Conservation (phyloP, 2,329 filamentous ascomycete genomes). For the Aschersonia sp. region DNA sequence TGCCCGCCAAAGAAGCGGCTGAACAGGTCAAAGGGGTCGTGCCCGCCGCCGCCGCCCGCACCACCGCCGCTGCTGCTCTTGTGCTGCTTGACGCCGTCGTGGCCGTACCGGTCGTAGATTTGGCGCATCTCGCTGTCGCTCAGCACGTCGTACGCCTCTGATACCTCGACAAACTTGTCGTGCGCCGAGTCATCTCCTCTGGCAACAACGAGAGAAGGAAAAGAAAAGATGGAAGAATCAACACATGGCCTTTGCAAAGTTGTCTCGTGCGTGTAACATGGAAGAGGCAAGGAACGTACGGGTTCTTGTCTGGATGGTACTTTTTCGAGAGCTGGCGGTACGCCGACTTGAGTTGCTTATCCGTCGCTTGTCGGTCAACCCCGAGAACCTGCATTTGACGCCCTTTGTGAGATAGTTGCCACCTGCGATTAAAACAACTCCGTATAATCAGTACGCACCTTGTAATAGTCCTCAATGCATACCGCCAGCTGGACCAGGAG, state of each 20-base stretch:
- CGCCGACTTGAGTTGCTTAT: constrained; percentile 83
- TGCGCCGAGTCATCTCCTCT: constrained; percentile 68
- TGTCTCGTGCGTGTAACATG: neutral
- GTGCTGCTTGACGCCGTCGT: constrained; percentile 78
- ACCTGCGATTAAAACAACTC: too few relatives aligned
- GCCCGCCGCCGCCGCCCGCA: constrained; percentile 31
- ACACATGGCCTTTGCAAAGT: too few relatives aligned
- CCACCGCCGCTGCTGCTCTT: constrained; percentile 42
- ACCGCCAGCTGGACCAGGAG: constrained; percentile 37
- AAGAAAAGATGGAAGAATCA: too few relatives aligned
- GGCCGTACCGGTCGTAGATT: constrained; percentile 88
- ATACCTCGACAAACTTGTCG: constrained; percentile 84
- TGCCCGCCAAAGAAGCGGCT: constrained; percentile 89
- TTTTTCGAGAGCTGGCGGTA: constrained; percentile 90
- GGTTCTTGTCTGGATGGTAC: constrained; percentile 96
- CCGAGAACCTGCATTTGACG: constrained; percentile 50
- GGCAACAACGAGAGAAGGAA: neutral
- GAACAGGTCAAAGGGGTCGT: constrained; percentile 94
- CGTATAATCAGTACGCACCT: constrained; percentile 29
- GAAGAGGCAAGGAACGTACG: constrained; percentile 43
- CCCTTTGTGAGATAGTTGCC: too few relatives aligned
- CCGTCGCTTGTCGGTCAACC: constrained; percentile 62
- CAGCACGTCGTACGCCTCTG: constrained; percentile 89
- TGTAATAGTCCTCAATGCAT: constrained; percentile 64
- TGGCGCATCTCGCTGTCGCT: constrained; percentile 65